Conservation (phyloP, 768 basidiomycete species). For the Amanita rimosa region DNA sequence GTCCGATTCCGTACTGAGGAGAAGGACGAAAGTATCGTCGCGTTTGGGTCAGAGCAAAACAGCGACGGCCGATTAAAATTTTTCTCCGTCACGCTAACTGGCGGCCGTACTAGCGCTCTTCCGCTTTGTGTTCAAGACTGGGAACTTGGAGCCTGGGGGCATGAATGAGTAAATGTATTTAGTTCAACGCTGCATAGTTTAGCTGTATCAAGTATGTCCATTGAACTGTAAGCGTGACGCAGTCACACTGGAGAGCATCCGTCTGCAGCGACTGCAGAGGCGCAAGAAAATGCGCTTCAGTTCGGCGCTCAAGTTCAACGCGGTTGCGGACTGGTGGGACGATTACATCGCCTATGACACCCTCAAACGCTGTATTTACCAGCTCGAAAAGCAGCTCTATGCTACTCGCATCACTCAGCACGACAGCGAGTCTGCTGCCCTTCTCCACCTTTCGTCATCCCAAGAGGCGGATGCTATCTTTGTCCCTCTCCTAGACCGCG, state of each 20-base stretch:
- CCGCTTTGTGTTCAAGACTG: too few species aligned
- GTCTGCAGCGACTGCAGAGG: neutral
- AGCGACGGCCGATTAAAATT: too few species aligned
- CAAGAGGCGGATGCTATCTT: constrained; percentile 50
- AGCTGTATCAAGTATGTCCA: too few species aligned
- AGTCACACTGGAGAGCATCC: neutral
- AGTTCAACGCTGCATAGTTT: too few species aligned
- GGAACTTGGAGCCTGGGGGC: too few species aligned
- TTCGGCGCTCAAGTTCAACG: constrained; percentile 84
- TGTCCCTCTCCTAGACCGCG: constrained; percentile 64
- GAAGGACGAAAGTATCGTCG: too few species aligned
- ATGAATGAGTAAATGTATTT: too few species aligned
- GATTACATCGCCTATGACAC: constrained; percentile 84
- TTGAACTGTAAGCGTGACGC: too few species aligned
- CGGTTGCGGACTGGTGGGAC: constrained; percentile 87
- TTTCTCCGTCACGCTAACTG: too few species aligned
- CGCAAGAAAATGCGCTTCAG: constrained; percentile 19
- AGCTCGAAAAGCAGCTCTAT: constrained; percentile 69
- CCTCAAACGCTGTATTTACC: constrained; percentile 79
- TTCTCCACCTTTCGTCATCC: constrained; percentile 27
- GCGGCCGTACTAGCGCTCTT: too few species aligned
- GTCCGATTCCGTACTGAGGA: too few species aligned
- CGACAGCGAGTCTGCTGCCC: constrained; percentile 55
- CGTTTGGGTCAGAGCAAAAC: too few species aligned
- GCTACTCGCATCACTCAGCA: constrained; percentile 12